Base-by-base conservation (phyloP, 306 rosid species). In the Gleditsia sinensis region DNA sequence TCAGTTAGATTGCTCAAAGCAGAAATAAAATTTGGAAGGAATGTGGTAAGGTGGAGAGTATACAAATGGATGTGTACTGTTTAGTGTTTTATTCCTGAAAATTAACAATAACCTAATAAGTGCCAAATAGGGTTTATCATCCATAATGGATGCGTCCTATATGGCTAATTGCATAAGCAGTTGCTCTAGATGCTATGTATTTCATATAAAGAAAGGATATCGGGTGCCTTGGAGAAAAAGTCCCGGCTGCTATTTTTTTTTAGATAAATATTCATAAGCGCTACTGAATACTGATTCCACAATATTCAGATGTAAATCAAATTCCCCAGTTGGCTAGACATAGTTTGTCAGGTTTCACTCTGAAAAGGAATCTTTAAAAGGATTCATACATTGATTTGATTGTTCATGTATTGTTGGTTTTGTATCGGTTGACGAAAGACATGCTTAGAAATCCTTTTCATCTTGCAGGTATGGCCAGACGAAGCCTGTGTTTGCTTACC, bases 401-500 rank as follows among this genome's bases (percentile, higher is more conserved):
- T 67, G 13, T 72, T 33, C 69, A 49, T 57, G 19, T 40, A 21
- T 54, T 33, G 58, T 49, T 32, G 56, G 32, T 21, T 65, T 46
- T 72, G 59, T 30, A 50, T 51, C 14, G 51, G 66, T 50, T 75
- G 49, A 25, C 24, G 13, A 67, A 62, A 13, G 37, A 53, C 60
- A 75, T 59, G 1, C 79, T 37, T 36, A 20, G 75, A 43, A 54
- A 56, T 74, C 17, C n/a, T 34, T 76, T 58, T 9, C 33, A 42
- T 73, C 20, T 71, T 83, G 77, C 84, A 94, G 98, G 87, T 94
- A 94, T 75, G 98, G 98, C 69, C 98, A 94, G 91, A 88, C 43
- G 79, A 94, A 94, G 77, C 98, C 98, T 0, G 98, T 94, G 74
- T 94, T 90, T 75, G 98, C 97, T 69, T 94, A 94, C 81, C 85